Evolutionary conservation across 2,329 filamentous ascomycete species (phyloP).

Genomic region (Arthrobotrys conoides): DNA sequence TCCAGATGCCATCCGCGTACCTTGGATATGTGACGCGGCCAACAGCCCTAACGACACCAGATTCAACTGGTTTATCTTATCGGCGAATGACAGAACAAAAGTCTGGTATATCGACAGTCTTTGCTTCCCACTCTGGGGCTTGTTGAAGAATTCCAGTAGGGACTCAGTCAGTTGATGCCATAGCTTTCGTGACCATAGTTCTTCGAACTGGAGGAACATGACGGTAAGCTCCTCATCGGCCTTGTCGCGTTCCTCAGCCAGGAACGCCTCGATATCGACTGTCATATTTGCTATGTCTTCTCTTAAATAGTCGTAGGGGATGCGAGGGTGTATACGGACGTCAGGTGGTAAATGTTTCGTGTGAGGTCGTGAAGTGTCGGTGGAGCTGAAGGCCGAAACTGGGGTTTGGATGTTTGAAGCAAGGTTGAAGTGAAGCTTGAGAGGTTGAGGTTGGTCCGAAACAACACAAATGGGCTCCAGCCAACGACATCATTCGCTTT

Average conservation of each 20-base stretch:
- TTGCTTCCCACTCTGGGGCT: slow-evolving; percentile 83
- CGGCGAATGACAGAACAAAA: slow-evolving; percentile 95
- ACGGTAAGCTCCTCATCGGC: slow-evolving; percentile 89
- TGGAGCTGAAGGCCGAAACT: slow-evolving; percentile 35
- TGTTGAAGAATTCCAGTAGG: slow-evolving; percentile 88
- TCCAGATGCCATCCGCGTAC: slow-evolving; percentile 68
- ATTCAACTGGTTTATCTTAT: slow-evolving; percentile 99
- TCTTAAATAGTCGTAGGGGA: not conserved
- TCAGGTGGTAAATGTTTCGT: not conserved
- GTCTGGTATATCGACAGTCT: slow-evolving; percentile 91
- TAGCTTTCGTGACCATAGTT: slow-evolving; percentile 97
- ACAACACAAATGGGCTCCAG: slow-evolving; percentile 49
- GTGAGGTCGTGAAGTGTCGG: not conserved
- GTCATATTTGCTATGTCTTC: slow-evolving; percentile 74
- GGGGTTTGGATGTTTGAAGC: slow-evolving; percentile 30
- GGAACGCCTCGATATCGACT: slow-evolving; percentile 90
- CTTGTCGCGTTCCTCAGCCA: slow-evolving; percentile 88
- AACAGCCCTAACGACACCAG: slow-evolving; percentile 90
- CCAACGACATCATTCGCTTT: slow-evolving; percentile 60
- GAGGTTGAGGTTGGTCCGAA: slow-evolving; percentile 29
- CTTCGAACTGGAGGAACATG: slow-evolving; percentile 91
- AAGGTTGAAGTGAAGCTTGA: slow-evolving; percentile 30
- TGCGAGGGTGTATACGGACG: slow-evolving; percentile 14
- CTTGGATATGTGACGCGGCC: slow-evolving; percentile 85
- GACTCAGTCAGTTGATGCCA: slow-evolving; percentile 98